A percentile compares a stretch with the other conserved stretches of the same genome.
Conservation (phyloP, 257 asterid species). For the Primulina eburnea region DNA sequence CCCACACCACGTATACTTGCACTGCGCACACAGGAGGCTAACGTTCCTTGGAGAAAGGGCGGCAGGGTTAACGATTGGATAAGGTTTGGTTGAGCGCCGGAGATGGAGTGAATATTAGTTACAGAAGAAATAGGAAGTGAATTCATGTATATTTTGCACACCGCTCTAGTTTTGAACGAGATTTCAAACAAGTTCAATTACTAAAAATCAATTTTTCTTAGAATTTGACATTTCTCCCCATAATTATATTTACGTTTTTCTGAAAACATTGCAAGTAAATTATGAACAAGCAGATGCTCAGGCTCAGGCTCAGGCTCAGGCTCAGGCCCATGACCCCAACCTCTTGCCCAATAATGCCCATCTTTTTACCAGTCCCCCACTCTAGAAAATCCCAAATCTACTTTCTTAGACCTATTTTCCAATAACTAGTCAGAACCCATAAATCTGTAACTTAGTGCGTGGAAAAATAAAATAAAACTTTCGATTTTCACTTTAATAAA, state of each 20-base stretch:
- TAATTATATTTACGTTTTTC: too few species aligned
- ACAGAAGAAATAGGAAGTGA: slow-evolving; percentile 21
- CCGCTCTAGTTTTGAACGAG: too few species aligned
- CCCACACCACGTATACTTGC: slow-evolving; percentile 40
- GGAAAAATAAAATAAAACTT: neutral
- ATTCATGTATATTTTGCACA: too few species aligned
- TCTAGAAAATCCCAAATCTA: neutral
- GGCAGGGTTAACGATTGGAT: slow-evolving; percentile 33
- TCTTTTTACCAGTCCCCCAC: neutral
- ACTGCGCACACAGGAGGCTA: slow-evolving; percentile 50
- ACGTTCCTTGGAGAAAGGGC: slow-evolving; percentile 48
- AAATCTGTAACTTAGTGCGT: neutral
- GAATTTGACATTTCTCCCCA: too few species aligned
- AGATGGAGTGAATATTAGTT: slow-evolving; percentile 41
- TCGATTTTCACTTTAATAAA: too few species aligned
- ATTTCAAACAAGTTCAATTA: too few species aligned
- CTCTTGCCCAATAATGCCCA: neutral
- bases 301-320: neutral
- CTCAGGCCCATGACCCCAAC: neutral
- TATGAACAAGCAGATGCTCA: too few species aligned
- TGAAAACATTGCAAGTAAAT: too few species aligned
- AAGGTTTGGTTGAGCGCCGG: slow-evolving; percentile 21
- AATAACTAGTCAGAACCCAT: neutral
- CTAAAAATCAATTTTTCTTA: too few species aligned
- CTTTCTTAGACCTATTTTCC: neutral